Conservation (phyloP, 768 basidiomycete genomes). For the Macrolepiota dolichaula region DNA sequence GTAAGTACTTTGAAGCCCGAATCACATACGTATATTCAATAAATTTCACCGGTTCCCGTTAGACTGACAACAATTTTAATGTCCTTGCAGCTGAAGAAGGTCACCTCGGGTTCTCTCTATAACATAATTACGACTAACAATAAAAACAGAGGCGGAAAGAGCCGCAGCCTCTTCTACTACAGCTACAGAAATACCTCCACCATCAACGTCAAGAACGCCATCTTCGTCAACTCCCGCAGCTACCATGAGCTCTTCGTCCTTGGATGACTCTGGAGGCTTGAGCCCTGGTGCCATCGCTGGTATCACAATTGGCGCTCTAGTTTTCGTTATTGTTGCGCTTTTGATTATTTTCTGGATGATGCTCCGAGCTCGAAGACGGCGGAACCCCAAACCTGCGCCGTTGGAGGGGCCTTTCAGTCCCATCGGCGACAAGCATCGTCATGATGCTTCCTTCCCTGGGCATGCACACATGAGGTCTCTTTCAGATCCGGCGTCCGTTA, state of each 20-base stretch:
- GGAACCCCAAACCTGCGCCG: constrained; percentile 12
- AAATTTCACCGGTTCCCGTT: constrained; percentile 7
- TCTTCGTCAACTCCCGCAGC: constrained; percentile 14
- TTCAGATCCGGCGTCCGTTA: constrained; percentile 3
- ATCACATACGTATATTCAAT: neutral
- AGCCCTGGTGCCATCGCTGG: constrained; percentile 62
- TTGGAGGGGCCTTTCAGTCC: neutral
- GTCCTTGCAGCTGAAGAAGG: constrained; percentile 26
- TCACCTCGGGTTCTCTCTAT: neutral
- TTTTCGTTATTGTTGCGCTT: constrained; percentile 35
- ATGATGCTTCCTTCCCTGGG: neutral
- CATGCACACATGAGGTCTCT: constrained; percentile 1
- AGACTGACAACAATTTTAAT: constrained; percentile 36
- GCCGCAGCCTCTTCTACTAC: neutral
- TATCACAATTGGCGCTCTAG: constrained; percentile 53
- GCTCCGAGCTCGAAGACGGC: constrained; percentile 19
- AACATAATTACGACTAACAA: neutral
- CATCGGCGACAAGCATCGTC: neutral
- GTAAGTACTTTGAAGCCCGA: constrained; percentile 18
- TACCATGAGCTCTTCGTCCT: constrained; percentile 9
- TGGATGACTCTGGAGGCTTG: constrained; percentile 5
- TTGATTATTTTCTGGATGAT: constrained; percentile 38
- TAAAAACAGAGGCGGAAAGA: neutral
- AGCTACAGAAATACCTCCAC: neutral
- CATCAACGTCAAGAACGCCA: constrained; percentile 1